Evolutionary conservation across 495 filamentous ascomycete genomes (phyloP).

Genomic region (Talaromyces nanjingensis): DNA sequence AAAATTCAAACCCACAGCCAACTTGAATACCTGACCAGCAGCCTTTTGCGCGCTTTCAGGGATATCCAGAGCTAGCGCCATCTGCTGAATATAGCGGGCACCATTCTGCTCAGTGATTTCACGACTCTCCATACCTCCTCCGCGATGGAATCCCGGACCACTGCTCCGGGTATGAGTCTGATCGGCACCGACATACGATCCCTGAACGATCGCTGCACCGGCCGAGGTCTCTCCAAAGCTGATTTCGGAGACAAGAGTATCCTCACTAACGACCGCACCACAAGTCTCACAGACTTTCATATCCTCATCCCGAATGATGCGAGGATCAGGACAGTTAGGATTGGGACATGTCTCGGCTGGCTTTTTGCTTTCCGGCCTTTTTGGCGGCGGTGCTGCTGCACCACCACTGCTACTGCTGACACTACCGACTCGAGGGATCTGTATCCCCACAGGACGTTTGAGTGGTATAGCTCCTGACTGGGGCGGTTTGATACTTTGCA

Average conservation of each 20-base stretch:
- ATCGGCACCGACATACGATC: conserved; percentile 76
- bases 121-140: conserved; percentile 53
- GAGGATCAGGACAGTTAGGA: conserved; percentile 39
- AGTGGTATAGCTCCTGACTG: conserved; percentile 25
- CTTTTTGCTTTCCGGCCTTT: conserved; percentile 5
- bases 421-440: conserved; percentile 29
- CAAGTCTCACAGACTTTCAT: conserved; percentile 68
- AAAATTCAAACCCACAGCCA: conserved; percentile 69
- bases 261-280: conserved; percentile 71
- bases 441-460: conserved; percentile 29
- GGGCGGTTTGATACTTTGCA: conserved; percentile 33
- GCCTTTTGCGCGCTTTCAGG: conserved; percentile 50
- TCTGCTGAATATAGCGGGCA: conserved; percentile 45
- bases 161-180: conserved; percentile 60
- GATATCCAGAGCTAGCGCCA: conserved; percentile 48
- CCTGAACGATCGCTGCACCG: conserved; percentile 87
- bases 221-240: conserved; percentile 76
- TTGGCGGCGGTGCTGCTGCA: not conserved
- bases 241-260: conserved; percentile 85
- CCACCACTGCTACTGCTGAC: conserved; percentile 34
- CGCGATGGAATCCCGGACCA: conserved; percentile 49
- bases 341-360: conserved; percentile 33
- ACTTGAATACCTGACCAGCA: conserved; percentile 67
- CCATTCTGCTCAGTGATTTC: conserved; percentile 66
- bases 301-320: conserved; percentile 48